Evolutionary conservation across 1,284 basidiomycete species (phyloP), one percentile per base, ranked within the genome.

Genomic region (Ustilago bromivora): DNA sequence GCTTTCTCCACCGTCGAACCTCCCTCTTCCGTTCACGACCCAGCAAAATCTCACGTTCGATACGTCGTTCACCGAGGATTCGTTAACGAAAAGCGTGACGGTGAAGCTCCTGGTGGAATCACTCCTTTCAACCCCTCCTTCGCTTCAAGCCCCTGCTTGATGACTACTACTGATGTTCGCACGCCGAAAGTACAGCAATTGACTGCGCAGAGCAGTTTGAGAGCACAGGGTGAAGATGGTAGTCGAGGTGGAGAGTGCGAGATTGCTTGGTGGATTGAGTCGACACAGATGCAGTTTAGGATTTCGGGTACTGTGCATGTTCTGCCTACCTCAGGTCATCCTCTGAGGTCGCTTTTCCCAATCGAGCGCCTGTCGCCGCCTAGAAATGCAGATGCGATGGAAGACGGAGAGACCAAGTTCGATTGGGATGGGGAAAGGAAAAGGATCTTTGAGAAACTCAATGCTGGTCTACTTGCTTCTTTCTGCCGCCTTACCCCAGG

Each of bases 41-140:
- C 76, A 2, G 76, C 76, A 46, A 78, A 78, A 57, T 71, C 76
- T 11, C 76, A 78, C 35, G 76, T 78, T 1, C 73, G 86, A 7
- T 86, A 84, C 66, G 84, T 87, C 35, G 84, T 87, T 5, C 86
- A 87, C 69, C 83, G 86, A 17, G 86, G 86, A 1, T 86, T 87
- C 55, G 82, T 85, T 58, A 87, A 87, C 78, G 84, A 86, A 68
- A 77, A 84, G 70, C 84, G 78, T 52, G 81, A 58, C 57, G 74
- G 54, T 19, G 82, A 69, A 56, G 73, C 58, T 35, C 55, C 32
- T 61, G 73, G 67, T 38, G 85, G 83, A 28, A 70, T 71, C 35
- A 81, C 67, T 52, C 61, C 66, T 41, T 66, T 72, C 13, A 61
- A 84, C 32, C 72, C 79, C 2, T 60, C 61, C n/a, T 84, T 84